Conservation (phyloP, 176 grass and related monocot genomes). For the Oryza nivara region DNA sequence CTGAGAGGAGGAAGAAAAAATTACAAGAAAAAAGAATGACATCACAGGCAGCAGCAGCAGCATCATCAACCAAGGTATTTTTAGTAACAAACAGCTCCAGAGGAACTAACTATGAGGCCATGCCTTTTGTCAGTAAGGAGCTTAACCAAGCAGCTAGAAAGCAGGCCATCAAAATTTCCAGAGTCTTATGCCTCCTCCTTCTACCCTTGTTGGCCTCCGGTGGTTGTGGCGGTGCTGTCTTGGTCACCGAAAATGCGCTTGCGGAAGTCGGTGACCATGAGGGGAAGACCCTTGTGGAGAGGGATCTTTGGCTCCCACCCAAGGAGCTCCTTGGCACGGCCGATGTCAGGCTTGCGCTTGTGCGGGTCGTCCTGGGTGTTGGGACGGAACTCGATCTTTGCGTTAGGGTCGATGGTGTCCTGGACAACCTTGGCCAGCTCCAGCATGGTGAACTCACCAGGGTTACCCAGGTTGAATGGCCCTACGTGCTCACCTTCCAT, state of each 20-base stretch:
- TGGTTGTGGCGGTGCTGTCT: not conserved
- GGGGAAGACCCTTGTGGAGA: constrained; percentile 73
- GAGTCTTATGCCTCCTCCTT: not conserved
- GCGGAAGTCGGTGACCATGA: constrained; percentile 88
- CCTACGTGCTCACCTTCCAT: constrained; percentile 93
- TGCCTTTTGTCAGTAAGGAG: constrained; percentile 49
- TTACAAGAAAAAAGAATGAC: constrained; percentile 50
- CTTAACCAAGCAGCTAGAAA: constrained; percentile 54
- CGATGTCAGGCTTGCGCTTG: constrained; percentile 96
- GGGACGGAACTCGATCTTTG: constrained; percentile 72
- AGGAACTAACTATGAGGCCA: constrained; percentile 47
- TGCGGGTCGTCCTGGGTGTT: constrained; percentile 95
- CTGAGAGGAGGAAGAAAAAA: constrained; percentile 1
- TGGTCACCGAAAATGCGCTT: constrained; percentile 85
- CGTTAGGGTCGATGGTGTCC: constrained; percentile 86
- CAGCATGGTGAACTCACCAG: constrained; percentile 94
- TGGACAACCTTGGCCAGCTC: constrained; percentile 94
- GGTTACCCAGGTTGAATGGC: constrained; percentile 96
- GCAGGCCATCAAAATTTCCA: constrained; percentile 56
- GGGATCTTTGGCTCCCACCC: constrained; percentile 87
- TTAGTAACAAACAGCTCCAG: constrained; percentile 31
- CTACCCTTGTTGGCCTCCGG: constrained; percentile 46
- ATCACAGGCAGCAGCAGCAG: constrained; percentile 49
- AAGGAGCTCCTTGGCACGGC: constrained; percentile 66
- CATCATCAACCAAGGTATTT: constrained; percentile 43